Base-by-base conservation (phyloP, 352 stramenopile species). In the Phytophthora pinifolia region DNA sequence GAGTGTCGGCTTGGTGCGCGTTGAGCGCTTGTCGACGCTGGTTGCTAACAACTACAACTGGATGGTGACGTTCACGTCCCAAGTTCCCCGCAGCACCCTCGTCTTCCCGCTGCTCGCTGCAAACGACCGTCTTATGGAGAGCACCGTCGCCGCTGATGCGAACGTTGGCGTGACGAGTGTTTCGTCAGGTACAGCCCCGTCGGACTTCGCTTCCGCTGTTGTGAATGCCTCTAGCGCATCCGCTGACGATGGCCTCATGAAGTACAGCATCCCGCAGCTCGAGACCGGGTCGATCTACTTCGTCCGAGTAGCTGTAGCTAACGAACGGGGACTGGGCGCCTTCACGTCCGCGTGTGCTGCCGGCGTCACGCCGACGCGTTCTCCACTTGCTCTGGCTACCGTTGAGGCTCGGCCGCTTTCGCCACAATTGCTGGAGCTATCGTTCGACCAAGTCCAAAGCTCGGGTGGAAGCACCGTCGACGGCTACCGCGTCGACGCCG, bases 1-100 rank as follows among this genome's bases (percentile, higher is more conserved):
- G 9, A 93, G 86, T 44, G 52, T 97, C 18, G 93, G 93, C 1
- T 68, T 83, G n/a, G 89, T 98, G 5, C 79, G 95, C 14, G 88
- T 98, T 1, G 79, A 91, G 46, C 83, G 94, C n/a, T 65, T 92
- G 22, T 76, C 79, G 18, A 65, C 76, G 9, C 59, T 54, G 3
- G 46, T 36, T 3, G 71, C 70, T 4, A 87, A 86, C 47, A 90
- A 79, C 20, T 98, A 85, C 61, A 68, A 79, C 9, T 98, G 93
- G 92, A 75, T 62, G 13, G 79, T 98, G 29, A 97, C 93, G 9
- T 98, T 98, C 58, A 74, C 65, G 15, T 68, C 59, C 12, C 75
- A 88, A 35, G 71, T 92, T 2, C 79, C 82, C 0, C 44, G 55
- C 18, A 47, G 38, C 4, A 44, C 12, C 10, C 25, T 54, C 0